Evolutionary conservation across 1,139 yeast genomes (phyloP).

Genomic region (Suhomyces wounanorum): DNA sequence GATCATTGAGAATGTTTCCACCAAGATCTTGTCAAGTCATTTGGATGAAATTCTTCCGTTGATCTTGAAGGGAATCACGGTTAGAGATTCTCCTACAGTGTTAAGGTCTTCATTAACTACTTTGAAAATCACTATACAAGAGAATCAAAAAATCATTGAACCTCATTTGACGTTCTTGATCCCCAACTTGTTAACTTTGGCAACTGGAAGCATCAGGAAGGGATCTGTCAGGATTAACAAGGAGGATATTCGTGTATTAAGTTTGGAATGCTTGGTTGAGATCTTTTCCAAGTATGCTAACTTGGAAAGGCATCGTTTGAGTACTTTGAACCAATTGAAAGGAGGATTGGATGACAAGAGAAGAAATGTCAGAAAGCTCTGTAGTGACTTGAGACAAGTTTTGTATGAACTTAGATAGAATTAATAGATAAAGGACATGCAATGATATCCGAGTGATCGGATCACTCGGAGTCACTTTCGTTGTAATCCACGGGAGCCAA

Average conservation of each 20-base stretch:
- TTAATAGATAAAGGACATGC: conserved; percentile 4
- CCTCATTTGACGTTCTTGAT: conserved; percentile 59
- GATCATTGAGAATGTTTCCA: conserved; percentile 65
- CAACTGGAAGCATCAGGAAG: conserved; percentile 26
- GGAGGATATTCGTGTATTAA: conserved; percentile 53
- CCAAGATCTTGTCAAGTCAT: conserved; percentile 61
- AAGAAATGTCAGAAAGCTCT: conserved; percentile 72
- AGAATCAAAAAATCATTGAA: conserved; percentile 49
- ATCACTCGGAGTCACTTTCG: conserved; percentile 44
- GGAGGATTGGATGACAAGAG: conserved; percentile 70
- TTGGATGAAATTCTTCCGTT: conserved; percentile 67
- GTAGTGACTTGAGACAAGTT: conserved; percentile 77
- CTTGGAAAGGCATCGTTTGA: conserved; percentile 53
- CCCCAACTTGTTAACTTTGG: conserved; percentile 51
- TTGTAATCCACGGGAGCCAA: conserved; percentile 81
- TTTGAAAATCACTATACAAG: conserved; percentile 53
- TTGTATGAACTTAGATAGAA: conserved; percentile 52
- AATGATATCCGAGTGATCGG: not conserved
- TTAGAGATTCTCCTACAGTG: conserved; percentile 40
- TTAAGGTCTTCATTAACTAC: conserved; percentile 66
- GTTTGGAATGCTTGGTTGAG: conserved; percentile 57
- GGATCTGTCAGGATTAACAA: conserved; percentile 15
- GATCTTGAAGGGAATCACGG: conserved; percentile 62
- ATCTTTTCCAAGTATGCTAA: conserved; percentile 45
- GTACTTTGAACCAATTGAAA: conserved; percentile 51